Evolutionary conservation across 345 rosid species (phyloP).

Genomic region (Corchorus olitorius): DNA sequence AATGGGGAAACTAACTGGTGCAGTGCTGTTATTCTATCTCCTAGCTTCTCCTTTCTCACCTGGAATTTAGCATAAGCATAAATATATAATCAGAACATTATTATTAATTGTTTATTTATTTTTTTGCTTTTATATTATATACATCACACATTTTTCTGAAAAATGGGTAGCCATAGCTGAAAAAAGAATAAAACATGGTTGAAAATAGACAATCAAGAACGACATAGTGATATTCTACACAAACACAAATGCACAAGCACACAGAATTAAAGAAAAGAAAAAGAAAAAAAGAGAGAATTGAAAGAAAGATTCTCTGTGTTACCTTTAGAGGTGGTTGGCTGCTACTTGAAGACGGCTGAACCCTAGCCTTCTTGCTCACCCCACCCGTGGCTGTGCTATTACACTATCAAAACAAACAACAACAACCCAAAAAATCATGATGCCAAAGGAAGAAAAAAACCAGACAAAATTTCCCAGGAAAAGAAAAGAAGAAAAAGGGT

Average conservation of each 20-base stretch:
- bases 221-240: slow-evolving; percentile 14
- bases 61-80: slow-evolving; percentile 5
- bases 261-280: slow-evolving; percentile 2
- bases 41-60: slow-evolving; percentile 58
- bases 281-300: neutral
- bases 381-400: slow-evolving; percentile 45
- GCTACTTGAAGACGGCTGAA: slow-evolving; percentile 34
- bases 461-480: neutral
- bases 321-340: slow-evolving; percentile 46
- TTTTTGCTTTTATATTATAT: neutral
- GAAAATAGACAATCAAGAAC: slow-evolving; percentile 32
- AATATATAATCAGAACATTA: neutral
- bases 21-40: slow-evolving; percentile 52
- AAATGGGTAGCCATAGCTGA: neutral
- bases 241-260: slow-evolving; percentile 16
- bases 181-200: slow-evolving; percentile 27
- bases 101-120: neutral
- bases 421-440: neutral
- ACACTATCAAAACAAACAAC: slow-evolving; percentile 28
- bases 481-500: neutral
- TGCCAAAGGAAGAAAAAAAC: neutral
- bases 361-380: slow-evolving; percentile 54
- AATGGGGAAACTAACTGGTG: slow-evolving; percentile 60
- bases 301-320: slow-evolving; percentile 7
- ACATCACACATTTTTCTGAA: neutral